Conservation (phyloP, 495 filamentous ascomycete genomes). For the Neurospora tetraspora region DNA sequence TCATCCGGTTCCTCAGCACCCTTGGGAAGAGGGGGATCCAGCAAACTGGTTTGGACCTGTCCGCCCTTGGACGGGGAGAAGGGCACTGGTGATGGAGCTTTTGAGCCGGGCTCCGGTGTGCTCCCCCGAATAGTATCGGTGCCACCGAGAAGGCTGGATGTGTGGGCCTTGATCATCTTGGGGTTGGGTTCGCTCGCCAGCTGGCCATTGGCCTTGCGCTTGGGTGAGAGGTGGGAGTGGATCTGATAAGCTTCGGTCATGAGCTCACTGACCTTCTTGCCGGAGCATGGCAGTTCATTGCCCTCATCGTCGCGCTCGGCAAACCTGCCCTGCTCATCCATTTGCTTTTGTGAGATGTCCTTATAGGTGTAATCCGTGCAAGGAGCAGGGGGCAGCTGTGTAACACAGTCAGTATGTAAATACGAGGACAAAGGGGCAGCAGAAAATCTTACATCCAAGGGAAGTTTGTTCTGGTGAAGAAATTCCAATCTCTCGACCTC, state of each 20-base stretch:
- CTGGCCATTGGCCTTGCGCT: constrained; percentile 33
- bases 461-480: constrained; percentile 25
- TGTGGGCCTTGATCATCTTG: constrained; percentile 32
- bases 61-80: constrained; percentile 10
- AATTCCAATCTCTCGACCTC: constrained; percentile 24
- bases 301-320: constrained; percentile 15
- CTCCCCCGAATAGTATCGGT: constrained; percentile 27
- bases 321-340: constrained; percentile 20
- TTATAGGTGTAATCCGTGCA: constrained; percentile 24
- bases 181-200: constrained; percentile 27
- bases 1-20: constrained; percentile 29
- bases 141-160: constrained; percentile 33
- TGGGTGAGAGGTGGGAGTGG: constrained; percentile 16
- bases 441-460: constrained; percentile 29
- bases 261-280: constrained; percentile 12
- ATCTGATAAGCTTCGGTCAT: constrained; percentile 14
- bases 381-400: constrained; percentile 21
- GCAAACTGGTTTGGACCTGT: constrained; percentile 9
- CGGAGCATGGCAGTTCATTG: constrained; percentile 26
- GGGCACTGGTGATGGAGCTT: constrained; percentile 26
- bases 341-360: constrained; percentile 21
- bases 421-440: neutral
- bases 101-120: constrained; percentile 25
- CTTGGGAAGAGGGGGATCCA: constrained; percentile 21
- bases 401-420: constrained; percentile 4